A percentile compares a stretch with the other conserved stretches of the same genome.
Evolutionary conservation across 768 basidiomycete genomes (phyloP).

Genomic region (Termitomyces sp.): DNA sequence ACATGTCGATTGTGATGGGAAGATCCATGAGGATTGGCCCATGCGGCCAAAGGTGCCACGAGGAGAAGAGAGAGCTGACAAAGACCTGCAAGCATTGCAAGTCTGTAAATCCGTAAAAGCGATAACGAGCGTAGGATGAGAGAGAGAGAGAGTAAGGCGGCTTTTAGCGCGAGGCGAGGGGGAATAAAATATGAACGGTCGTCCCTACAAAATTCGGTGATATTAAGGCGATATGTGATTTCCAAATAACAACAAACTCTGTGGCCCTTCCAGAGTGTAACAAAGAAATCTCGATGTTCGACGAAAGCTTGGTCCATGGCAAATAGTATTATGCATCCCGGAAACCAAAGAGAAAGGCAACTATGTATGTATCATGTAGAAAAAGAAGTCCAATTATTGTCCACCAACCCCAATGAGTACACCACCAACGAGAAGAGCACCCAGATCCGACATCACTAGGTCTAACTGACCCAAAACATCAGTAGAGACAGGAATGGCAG

Average conservation of each 20-base stretch:
- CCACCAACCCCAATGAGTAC: slow-evolving; percentile 3
- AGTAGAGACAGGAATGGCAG: slow-evolving; percentile 6
- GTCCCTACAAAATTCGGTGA: neutral
- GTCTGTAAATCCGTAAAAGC: neutral
- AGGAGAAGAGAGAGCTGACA: slow-evolving; percentile 16
- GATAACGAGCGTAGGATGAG: slow-evolving; percentile 14
- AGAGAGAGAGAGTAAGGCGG: slow-evolving; percentile 10
- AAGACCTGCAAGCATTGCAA: slow-evolving; percentile 14
- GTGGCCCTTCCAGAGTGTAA: neutral
- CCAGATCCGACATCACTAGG: slow-evolving; percentile 11
- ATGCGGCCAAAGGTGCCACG: slow-evolving; percentile 25
- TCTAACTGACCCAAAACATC: slow-evolving; percentile 13
- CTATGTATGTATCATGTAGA: neutral
- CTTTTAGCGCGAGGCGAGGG: neutral
- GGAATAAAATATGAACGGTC: neutral
- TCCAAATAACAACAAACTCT: slow-evolving; percentile 11
- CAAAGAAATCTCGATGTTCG: neutral
- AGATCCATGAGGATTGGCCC: slow-evolving; percentile 22
- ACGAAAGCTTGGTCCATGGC: neutral
- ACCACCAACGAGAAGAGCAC: slow-evolving; percentile 11
- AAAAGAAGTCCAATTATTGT: slow-evolving; percentile 2
- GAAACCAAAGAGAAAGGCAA: neutral
- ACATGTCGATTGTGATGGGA: slow-evolving; percentile 16
- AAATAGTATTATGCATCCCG: neutral
- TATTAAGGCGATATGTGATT: neutral